Conservation (phyloP, 2,329 filamentous ascomycete species). For the Epichloe hybrida region DNA sequence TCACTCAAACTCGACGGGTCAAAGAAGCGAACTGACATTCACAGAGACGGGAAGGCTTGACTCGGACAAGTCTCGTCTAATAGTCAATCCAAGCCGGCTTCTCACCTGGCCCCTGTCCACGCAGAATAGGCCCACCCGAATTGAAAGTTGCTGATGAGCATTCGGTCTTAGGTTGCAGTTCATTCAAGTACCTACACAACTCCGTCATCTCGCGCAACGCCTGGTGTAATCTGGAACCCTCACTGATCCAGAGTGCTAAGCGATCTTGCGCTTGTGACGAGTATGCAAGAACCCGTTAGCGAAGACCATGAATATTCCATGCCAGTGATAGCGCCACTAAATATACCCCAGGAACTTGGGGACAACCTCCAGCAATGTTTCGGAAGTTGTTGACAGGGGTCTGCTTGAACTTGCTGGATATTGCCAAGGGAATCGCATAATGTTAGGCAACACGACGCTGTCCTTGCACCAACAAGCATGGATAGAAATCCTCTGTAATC, state of each 20-base stretch:
- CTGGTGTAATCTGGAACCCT: background rate
- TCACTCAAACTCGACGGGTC: background rate
- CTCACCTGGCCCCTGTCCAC: too few relatives aligned
- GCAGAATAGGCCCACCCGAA: background rate
- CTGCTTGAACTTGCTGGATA: background rate
- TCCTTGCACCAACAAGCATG: background rate
- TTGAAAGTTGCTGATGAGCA: background rate
- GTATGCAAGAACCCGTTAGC: conserved; percentile 1
- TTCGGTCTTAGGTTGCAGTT: background rate
- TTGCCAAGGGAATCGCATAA: background rate
- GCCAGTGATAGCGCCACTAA: background rate
- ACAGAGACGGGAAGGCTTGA: background rate
- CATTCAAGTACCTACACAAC: background rate
- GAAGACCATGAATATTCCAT: background rate
- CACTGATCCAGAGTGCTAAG: background rate
- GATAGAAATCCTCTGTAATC: background rate
- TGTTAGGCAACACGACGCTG: background rate
- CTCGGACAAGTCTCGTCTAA: background rate
- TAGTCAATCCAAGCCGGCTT: background rate
- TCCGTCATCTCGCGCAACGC: background rate
- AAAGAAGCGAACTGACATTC: background rate
- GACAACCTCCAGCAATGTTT: background rate
- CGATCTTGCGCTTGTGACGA: background rate
- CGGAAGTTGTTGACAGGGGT: background rate
- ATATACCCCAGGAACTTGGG: background rate